Base-by-base conservation (phyloP, 1,284 basidiomycete species). In the Irpex sp. region DNA sequence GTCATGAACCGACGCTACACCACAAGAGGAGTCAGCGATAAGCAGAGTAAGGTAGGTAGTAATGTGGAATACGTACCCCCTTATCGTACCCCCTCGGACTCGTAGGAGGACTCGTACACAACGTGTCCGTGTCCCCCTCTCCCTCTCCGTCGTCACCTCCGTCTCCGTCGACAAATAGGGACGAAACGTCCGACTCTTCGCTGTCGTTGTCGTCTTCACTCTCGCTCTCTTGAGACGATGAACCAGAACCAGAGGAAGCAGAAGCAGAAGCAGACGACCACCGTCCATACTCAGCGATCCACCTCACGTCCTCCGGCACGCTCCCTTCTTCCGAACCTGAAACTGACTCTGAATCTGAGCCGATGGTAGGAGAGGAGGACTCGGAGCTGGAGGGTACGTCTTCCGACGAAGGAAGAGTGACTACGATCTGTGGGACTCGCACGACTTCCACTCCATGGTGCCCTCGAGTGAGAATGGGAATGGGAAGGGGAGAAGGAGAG, bases 341-440 rank as follows among this genome's bases (percentile, higher is more conserved):
- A 28, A n/a, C 23, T 4, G 23, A 23, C 2, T 2, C 28, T 1
- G 28, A 33, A 33, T 33, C 28, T 7, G 28, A 33, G 28, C 6
- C 28, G 6, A 33, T 7, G 6, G 28, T 33, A 2, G 28, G 28
- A 33, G 28, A 33, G 28, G 28, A 28, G 4, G 28, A 28, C 23
- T n/a, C n/a, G n/a, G n/a, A n/a, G n/a, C n/a, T n/a, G n/a, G n/a
- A n/a, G 39, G 28, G 28, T 7, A 67, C 49, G 48, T 61, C 47
- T n/a, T 67, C 67, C 33, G 21, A 59, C 8, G 69, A 70, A 21
- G 69, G 64, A 9, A 64, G 60, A n/a, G 69, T 71, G n/a, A 71
- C 63, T 48, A 68, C 63, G 55, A 71, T 71, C 12, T 58, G 60
- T 14, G 69, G 69, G 42, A 66, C 59, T 51, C 12, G 28, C 8